Base-by-base conservation (phyloP, 192 early-diverging fungal genomes). In the Backusella macrospora region DNA sequence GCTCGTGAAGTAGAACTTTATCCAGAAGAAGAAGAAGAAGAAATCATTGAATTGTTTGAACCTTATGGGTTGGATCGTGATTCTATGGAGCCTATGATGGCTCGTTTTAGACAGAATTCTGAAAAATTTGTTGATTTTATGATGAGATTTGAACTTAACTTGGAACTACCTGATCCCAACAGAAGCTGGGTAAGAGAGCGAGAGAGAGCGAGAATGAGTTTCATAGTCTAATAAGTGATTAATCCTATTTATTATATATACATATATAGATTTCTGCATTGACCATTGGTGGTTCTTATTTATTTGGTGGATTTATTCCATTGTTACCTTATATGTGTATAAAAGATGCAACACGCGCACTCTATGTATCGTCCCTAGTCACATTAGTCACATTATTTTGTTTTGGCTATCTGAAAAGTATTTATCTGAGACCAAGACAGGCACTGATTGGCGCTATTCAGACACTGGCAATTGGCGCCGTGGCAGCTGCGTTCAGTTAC, bases 71-170 rank as follows among this genome's bases (percentile, higher is more conserved):
- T 89, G 38, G 71, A 75, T 55, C 76, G 82, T 3, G 49, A 70
- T 16, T 74, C 75, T 38, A 44, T 89, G 63, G 77, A 82, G 43
- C 88, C 88, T n/a, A 66, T 89, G 72, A 66, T 89, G n/a, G 48
- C 52, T 8, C 65, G 71, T 5, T 80, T 89, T 62, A 64, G 80
- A 44, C 59, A 75, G 29, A 76, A 86, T 59, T 78, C 80, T 29
- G 80, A 82, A 5, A 73, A 74, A 45, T 85, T 83, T 71, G 82
- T 89, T 3, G 86, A 89, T 65, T 89, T 89, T 70, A 87, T 87
- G 86, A 89, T 89, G 88, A 73, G 81, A 48, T 86, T 85, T 77
- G 85, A 89, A 74, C 77, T 89, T 5, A 74, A 76, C n/a, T 71
- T 89, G 48, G 84, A 86, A 65, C 76, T 83, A 70, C 88, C 88